phyloP scores from a whole-genome alignment of 768 basidiomycete species.

The Lentinula sp. region DNA sequence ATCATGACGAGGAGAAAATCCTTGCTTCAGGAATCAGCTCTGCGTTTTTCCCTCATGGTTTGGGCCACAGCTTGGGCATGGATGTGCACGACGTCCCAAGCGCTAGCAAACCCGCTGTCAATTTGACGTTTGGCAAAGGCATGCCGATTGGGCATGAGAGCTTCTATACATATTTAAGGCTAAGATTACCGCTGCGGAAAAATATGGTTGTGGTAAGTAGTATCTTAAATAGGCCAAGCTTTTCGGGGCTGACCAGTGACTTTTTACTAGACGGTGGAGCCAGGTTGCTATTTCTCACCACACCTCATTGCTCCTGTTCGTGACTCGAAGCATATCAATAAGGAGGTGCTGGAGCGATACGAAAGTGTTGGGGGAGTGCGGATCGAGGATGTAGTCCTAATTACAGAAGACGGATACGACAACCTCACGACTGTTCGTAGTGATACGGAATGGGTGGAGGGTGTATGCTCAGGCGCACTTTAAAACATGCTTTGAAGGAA shows the following conservation, averaged over 20 bases:
- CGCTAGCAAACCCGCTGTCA: constrained; percentile 66
- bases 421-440: constrained; percentile 85
- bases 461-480: constrained; percentile 63
- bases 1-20: constrained; percentile 58
- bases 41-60: constrained; percentile 93
- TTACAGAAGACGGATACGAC: constrained; percentile 68
- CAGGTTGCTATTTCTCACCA: constrained; percentile 83
- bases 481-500: constrained; percentile 8
- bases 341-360: constrained; percentile 48
- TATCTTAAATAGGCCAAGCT: background rate
- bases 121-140: constrained; percentile 38
- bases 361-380: constrained; percentile 82
- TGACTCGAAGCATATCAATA: constrained; percentile 61
- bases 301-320: constrained; percentile 65
- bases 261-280: constrained; percentile 72
- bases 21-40: constrained; percentile 70
- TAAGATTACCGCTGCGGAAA: constrained; percentile 63
- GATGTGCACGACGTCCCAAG: constrained; percentile 92
- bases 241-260: background rate
- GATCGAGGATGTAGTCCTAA: constrained; percentile 88
- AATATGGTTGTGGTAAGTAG: constrained; percentile 83
- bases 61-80: constrained; percentile 86
- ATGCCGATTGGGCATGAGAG: constrained; percentile 42
- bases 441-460: constrained; percentile 79
- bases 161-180: constrained; percentile 76